Evolutionary conservation across 2,329 filamentous ascomycete genomes (phyloP).

Genomic region (Diaporthe batatas): DNA sequence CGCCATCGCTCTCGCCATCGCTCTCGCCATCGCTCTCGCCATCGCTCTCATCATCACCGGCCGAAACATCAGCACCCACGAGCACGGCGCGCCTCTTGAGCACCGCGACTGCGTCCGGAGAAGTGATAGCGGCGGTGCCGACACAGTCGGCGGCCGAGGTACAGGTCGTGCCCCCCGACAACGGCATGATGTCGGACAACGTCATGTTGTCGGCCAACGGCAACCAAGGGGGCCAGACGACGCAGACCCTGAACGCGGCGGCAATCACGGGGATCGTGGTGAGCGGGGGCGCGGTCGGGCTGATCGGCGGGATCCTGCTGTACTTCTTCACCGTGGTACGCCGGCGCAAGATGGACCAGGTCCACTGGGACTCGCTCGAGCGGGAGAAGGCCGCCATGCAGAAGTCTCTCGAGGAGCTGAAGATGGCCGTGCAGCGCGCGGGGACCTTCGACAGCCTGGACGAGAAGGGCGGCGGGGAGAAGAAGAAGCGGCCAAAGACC

Average conservation of each 20-base stretch:
- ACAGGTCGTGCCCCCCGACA: constrained; percentile 1
- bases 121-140: constrained; percentile 21
- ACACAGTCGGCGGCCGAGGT: not conserved
- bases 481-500: constrained; percentile 24
- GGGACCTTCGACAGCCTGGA: constrained; percentile 29
- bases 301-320: constrained; percentile 28
- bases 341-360: constrained; percentile 21
- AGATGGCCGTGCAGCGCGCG: constrained; percentile 20
- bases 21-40: too few species aligned
- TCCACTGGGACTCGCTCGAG: constrained; percentile 30
- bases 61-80: not conserved
- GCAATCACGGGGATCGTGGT: constrained; percentile 32
- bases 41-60: not conserved
- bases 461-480: constrained; percentile 1
- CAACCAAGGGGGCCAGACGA: not conserved
- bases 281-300: constrained; percentile 19
- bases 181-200: constrained; percentile 16
- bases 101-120: not conserved
- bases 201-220: not conserved
- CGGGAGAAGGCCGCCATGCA: constrained; percentile 31
- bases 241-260: constrained; percentile 6
- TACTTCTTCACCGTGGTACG: constrained; percentile 34
- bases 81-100: constrained; percentile 5
- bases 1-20: too few species aligned
- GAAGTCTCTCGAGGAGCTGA: constrained; percentile 28